A percentile compares a stretch with the other conserved stretches of the same genome.
Conservation (phyloP, 2,329 filamentous ascomycete species). For the Pseudodiploospora longispora region DNA sequence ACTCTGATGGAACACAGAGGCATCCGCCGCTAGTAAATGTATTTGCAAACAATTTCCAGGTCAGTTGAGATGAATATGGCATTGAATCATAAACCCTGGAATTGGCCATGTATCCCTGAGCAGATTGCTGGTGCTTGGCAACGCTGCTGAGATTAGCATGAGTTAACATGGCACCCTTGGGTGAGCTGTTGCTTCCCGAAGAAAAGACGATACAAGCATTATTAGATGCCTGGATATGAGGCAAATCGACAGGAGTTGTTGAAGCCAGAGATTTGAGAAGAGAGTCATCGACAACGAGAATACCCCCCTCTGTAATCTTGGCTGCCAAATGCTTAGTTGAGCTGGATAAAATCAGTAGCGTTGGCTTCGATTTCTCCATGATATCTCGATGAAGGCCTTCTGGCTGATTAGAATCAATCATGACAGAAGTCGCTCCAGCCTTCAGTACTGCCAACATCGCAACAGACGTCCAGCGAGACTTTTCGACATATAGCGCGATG, state of each 20-base stretch:
- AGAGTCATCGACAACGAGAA: constrained; percentile 3
- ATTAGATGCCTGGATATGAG: constrained; percentile 3
- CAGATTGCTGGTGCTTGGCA: constrained; percentile 5
- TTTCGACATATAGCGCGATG: constrained; percentile 15
- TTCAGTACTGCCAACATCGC: constrained; percentile 15
- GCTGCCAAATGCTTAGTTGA: constrained; percentile 1
- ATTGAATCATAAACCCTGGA: constrained; percentile 5
- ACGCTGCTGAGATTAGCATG: constrained; percentile 11
- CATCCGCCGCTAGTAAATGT: constrained; percentile 11
- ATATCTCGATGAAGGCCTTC: constrained; percentile 9
- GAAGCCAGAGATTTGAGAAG: background rate
- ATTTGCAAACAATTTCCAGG: constrained; percentile 6
- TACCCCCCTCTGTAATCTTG: background rate
- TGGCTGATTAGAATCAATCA: constrained; percentile 17
- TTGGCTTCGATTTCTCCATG: constrained; percentile 7
- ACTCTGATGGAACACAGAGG: constrained; percentile 14
- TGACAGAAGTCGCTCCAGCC: constrained; percentile 15
- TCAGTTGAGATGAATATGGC: background rate
- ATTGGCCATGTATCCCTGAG: constrained; percentile 2
- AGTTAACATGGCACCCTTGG: constrained; percentile 38
- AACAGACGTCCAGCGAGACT: constrained; percentile 15
- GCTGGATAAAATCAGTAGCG: constrained; percentile 11
- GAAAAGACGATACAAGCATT: constrained; percentile 34
- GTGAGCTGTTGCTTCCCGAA: constrained; percentile 41
- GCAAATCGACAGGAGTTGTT: background rate